Conservation (phyloP, 495 filamentous ascomycete species). For the Physcia stellaris region DNA sequence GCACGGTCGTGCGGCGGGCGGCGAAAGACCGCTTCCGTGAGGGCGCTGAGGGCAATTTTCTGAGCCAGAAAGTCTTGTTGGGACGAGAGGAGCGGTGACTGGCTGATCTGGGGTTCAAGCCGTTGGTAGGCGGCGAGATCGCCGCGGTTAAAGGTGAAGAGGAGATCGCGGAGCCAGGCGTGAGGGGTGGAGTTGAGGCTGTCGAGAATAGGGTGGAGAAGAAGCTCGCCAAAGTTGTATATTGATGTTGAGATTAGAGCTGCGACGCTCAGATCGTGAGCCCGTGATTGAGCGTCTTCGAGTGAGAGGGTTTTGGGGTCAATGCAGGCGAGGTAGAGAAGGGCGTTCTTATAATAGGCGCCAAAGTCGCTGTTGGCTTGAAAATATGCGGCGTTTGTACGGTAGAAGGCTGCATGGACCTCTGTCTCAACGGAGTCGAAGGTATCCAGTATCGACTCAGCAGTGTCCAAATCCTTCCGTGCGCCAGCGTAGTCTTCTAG, state of each 20-base stretch:
- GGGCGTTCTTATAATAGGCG: constrained; percentile 90
- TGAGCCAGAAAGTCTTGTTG: constrained; percentile 77
- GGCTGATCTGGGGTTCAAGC: constrained; percentile 60
- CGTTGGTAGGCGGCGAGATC: constrained; percentile 78
- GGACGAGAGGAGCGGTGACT: constrained; percentile 62
- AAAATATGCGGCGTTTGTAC: constrained; percentile 88
- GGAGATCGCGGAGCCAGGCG: constrained; percentile 78
- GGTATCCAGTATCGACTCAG: constrained; percentile 72
- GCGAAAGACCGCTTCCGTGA: constrained; percentile 94
- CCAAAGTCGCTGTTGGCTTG: constrained; percentile 84
- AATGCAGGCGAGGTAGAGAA: constrained; percentile 96
- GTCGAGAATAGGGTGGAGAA: constrained; percentile 92
- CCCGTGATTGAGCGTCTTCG: constrained; percentile 61
- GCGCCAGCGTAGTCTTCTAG: constrained; percentile 62
- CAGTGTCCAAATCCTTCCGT: constrained; percentile 71
- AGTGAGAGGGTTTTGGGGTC: constrained; percentile 58
- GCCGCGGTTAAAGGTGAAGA: constrained; percentile 95
- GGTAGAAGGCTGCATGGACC: constrained; percentile 95
- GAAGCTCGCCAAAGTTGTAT: constrained; percentile 98
- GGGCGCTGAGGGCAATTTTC: constrained; percentile 91
- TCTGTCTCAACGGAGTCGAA: constrained; percentile 95
- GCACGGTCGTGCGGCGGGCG: constrained; percentile 89
- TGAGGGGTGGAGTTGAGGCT: constrained; percentile 49
- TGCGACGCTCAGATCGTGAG: constrained; percentile 85
- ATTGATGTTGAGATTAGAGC: constrained; percentile 86